Conservation (phyloP, 148 eudicot species). For the Talinum fruticosum region DNA sequence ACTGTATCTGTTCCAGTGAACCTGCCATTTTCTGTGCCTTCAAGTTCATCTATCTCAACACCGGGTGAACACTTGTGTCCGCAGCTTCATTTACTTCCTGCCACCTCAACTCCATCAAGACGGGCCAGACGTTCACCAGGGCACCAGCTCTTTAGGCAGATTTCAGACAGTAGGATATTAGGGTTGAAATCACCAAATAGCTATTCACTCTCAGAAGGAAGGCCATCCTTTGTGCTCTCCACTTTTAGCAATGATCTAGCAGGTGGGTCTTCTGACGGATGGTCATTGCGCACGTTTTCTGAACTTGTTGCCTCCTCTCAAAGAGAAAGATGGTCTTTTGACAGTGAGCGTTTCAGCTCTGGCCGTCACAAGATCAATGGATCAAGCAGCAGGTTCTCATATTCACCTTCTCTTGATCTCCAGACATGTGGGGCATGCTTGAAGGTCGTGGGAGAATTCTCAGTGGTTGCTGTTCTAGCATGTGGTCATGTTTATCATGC, state of each 20-base stretch:
- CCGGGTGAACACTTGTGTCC: conserved; percentile 26
- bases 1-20: conserved; percentile 23
- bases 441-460: conserved; percentile 34
- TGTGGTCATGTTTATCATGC: conserved; percentile 48
- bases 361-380: conserved; percentile 41
- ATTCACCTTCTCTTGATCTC: conserved; percentile 39
- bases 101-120: conserved; percentile 43
- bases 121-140: conserved; percentile 44
- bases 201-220: conserved; percentile 42
- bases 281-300: conserved; percentile 47
- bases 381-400: conserved; percentile 42
- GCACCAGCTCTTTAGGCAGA: conserved; percentile 44
- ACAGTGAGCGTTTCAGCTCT: conserved; percentile 43
- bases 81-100: conserved; percentile 33
- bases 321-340: conserved; percentile 51
- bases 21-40: conserved; percentile 31
- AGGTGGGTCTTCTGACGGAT: conserved; percentile 49
- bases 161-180: conserved; percentile 41
- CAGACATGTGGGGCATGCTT: conserved; percentile 46
- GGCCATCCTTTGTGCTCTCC: conserved; percentile 41
- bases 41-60: conserved; percentile 35
- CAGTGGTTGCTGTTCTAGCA: conserved; percentile 38
- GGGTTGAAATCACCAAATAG: conserved; percentile 43
- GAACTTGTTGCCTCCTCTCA: conserved; percentile 43
- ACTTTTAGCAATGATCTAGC: conserved; percentile 37